Percentiles rank a stretch among this genome's conserved stretches.
Evolutionary conservation across 2,329 filamentous ascomycete genomes (phyloP).

Genomic region (Paracoccidioides lutzii): DNA sequence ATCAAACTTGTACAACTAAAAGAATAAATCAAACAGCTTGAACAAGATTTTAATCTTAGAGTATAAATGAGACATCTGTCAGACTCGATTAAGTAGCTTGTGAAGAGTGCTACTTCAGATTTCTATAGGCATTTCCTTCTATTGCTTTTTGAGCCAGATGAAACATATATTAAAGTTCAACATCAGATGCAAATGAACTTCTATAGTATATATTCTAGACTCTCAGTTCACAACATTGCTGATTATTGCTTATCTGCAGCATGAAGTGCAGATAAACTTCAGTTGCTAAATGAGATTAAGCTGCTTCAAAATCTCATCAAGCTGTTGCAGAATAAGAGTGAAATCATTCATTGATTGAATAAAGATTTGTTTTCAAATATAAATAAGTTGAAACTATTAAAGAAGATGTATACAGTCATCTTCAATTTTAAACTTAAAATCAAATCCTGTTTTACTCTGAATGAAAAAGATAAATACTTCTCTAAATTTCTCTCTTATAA

Average conservation of each 20-base stretch:
- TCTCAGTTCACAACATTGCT: neutral
- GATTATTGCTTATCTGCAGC: slow-evolving; percentile 1
- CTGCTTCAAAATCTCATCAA: slow-evolving; percentile 15
- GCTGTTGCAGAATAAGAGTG: slow-evolving; percentile 11
- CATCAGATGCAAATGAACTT: slow-evolving; percentile 51
- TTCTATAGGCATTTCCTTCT: slow-evolving; percentile 17
- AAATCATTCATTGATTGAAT: slow-evolving; percentile 13
- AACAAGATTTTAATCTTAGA: neutral
- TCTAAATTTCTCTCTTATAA: neutral
- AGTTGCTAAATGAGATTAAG: slow-evolving; percentile 14
- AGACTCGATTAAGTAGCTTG: slow-evolving; percentile 5
- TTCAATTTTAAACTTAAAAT: slow-evolving; percentile 15
- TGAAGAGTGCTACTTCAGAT: slow-evolving; percentile 11
- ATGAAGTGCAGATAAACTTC: slow-evolving; percentile 10
- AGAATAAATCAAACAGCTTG: neutral
- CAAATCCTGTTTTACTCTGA: neutral
- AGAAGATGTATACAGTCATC: slow-evolving; percentile 14
- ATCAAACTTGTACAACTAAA: neutral
- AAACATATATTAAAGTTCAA: slow-evolving; percentile 53
- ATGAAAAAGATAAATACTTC: slow-evolving; percentile 10
- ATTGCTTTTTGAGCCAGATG: slow-evolving; percentile 28
- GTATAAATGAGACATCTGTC: slow-evolving; percentile 7
- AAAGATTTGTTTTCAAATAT: slow-evolving; percentile 5
- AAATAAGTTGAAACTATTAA: slow-evolving; percentile 8
- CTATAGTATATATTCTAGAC: slow-evolving; percentile 29